Percentiles rank a stretch among this genome's conserved stretches.
These are phyloP conservation scores for Yarrowia sp. DNA, from an alignment of 805 yeast species.

Conservation along the genomic window DNA sequence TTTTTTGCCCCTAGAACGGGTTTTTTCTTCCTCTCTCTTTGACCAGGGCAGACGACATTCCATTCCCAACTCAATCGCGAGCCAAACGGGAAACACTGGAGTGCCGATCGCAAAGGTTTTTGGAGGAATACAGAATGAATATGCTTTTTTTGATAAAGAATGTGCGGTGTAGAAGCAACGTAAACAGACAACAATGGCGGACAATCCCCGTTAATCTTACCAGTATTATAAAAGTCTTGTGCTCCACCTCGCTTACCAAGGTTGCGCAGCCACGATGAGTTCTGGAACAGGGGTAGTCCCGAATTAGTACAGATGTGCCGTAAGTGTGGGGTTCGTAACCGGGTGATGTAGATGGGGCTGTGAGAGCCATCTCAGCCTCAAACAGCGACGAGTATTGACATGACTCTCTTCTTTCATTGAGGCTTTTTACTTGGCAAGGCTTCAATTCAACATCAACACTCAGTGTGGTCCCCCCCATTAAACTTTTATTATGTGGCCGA, in stretches of 20 bases:
- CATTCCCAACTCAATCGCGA: slow-evolving; percentile 19
- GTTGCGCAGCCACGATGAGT: not conserved
- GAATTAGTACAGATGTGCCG: not conserved
- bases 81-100: not conserved
- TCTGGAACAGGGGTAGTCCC: slow-evolving; percentile 17
- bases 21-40: not conserved
- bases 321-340: no score
- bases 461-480: not conserved
- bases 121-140: slow-evolving; percentile 11
- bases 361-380: no score
- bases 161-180: not conserved
- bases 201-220: no score
- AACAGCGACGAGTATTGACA: no score
- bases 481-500: slow-evolving; percentile 6
- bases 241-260: not conserved
- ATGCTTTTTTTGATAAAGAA: slow-evolving; percentile 1
- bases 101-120: not conserved
- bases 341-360: no score
- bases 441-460: no score
- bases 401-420: no score
- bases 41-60: not conserved
- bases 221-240: not conserved
- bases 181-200: no score
- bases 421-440: no score
- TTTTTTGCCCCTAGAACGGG: slow-evolving; percentile 4